Percentiles rank a stretch among this genome's conserved stretches.
phyloP scores from a whole-genome alignment of 495 filamentous ascomycete genomes.

The Aspergillus taichungensis region DNA sequence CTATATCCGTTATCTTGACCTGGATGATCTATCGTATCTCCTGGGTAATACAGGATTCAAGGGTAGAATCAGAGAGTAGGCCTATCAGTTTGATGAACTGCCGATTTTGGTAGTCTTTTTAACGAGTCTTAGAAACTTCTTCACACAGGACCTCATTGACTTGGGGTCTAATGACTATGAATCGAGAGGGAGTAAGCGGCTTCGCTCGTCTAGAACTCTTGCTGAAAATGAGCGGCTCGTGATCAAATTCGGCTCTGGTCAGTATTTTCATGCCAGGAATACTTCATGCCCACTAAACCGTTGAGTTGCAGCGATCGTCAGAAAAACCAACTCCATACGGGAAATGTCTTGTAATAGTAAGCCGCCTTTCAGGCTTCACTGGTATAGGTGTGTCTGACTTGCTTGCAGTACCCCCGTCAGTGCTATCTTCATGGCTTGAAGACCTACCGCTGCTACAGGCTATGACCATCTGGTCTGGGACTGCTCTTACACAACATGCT shows the following conservation, averaged over 20 bases:
- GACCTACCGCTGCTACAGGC: slow-evolving; percentile 34
- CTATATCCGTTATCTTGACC: slow-evolving; percentile 55
- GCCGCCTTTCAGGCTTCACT: slow-evolving; percentile 14
- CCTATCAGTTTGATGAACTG: not conserved
- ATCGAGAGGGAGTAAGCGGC: slow-evolving; percentile 15
- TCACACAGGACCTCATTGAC: slow-evolving; percentile 35
- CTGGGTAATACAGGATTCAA: slow-evolving; percentile 44
- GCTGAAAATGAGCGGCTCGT: slow-evolving; percentile 11
- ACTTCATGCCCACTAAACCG: not conserved
- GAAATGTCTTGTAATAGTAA: slow-evolving; percentile 38
- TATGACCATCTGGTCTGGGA: slow-evolving; percentile 50
- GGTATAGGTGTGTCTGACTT: not conserved
- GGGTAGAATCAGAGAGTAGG: slow-evolving; percentile 28
- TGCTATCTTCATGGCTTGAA: slow-evolving; percentile 38
- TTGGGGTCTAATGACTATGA: slow-evolving; percentile 17
- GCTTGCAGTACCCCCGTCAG: slow-evolving; percentile 25
- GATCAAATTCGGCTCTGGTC: slow-evolving; percentile 14
- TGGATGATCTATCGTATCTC: slow-evolving; percentile 50
- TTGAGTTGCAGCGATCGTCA: slow-evolving; percentile 32
- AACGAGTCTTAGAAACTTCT: slow-evolving; percentile 34
- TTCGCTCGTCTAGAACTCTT: slow-evolving; percentile 10
- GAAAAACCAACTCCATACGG: slow-evolving; percentile 44
- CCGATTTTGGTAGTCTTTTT: not conserved
- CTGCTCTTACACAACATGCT: slow-evolving; percentile 42
- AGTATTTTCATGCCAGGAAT: not conserved